Percentiles rank a stretch among this genome's conserved stretches.
Evolutionary conservation across 2,329 filamentous ascomycete genomes (phyloP).

Genomic region (Exophiala aquamarina): DNA sequence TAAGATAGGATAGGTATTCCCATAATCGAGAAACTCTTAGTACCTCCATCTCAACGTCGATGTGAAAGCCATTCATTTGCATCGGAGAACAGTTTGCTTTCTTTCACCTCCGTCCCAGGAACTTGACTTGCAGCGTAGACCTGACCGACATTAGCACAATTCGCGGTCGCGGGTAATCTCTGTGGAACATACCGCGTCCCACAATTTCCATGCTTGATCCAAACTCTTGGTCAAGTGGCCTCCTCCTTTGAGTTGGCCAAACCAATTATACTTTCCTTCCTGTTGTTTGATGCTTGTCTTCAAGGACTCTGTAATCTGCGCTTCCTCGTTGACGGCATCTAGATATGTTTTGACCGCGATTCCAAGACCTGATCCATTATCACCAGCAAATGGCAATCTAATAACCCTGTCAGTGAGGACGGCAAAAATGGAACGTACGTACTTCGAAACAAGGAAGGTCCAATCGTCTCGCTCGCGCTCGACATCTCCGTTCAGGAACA

Average conservation of each 20-base stretch:
- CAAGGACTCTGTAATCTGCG: slow-evolving; percentile 18
- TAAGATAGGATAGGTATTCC: no score
- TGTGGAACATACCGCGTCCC: slow-evolving; percentile 59
- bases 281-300: slow-evolving; percentile 26
- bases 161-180: slow-evolving; percentile 1
- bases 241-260: slow-evolving; percentile 22
- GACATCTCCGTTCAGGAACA: slow-evolving; percentile 79
- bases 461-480: slow-evolving; percentile 68
- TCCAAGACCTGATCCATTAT: slow-evolving; percentile 47
- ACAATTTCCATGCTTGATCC: slow-evolving; percentile 60
- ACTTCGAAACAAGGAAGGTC: slow-evolving; percentile 71
- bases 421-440: slow-evolving; percentile 41
- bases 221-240: slow-evolving; percentile 53
- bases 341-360: slow-evolving; percentile 51
- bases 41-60: slow-evolving; percentile 19
- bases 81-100: slow-evolving; percentile 57
- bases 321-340: slow-evolving; percentile 36
- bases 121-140: slow-evolving; percentile 59
- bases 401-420: slow-evolving; percentile 19
- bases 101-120: slow-evolving; percentile 52
- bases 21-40: no score
- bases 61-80: slow-evolving; percentile 58
- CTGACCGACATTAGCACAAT: slow-evolving; percentile 29
- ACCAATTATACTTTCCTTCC: slow-evolving; percentile 26
- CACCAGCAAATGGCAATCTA: slow-evolving; percentile 45